These are phyloP conservation scores for Solanum virginianum DNA, from an alignment of 257 asterid genomes.

Conservation along the genomic window DNA sequence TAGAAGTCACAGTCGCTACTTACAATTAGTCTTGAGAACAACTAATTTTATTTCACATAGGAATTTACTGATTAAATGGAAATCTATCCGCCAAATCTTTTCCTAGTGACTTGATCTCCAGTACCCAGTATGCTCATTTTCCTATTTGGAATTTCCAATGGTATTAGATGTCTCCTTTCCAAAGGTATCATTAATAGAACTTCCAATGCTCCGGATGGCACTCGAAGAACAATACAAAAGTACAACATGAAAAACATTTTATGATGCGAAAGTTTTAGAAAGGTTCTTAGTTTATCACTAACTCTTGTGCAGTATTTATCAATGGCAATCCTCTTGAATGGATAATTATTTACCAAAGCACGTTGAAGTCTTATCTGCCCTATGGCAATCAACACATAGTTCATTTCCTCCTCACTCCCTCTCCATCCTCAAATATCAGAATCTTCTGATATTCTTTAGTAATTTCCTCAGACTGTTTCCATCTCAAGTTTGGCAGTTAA, in stretches of 20 bases:
- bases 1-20: neutral
- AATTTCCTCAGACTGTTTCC: neutral
- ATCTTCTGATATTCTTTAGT: neutral
- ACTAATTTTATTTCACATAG: neutral
- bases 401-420: neutral
- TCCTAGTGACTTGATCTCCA: neutral
- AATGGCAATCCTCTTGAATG: neutral
- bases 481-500: neutral
- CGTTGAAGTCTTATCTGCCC: neutral
- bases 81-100: neutral
- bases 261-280: neutral
- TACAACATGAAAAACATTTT: neutral
- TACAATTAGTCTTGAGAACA: neutral
- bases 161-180: neutral
- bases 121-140: neutral
- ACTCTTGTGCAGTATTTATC: neutral
- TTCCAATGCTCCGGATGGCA: neutral
- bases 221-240: neutral
- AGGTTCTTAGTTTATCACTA: neutral
- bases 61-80: neutral
- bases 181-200: neutral
- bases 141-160: neutral
- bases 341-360: neutral
- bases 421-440: neutral
- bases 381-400: neutral